phyloP scores from a whole-genome alignment of 495 filamentous ascomycete species.

The Oleoguttula mirabilis region DNA sequence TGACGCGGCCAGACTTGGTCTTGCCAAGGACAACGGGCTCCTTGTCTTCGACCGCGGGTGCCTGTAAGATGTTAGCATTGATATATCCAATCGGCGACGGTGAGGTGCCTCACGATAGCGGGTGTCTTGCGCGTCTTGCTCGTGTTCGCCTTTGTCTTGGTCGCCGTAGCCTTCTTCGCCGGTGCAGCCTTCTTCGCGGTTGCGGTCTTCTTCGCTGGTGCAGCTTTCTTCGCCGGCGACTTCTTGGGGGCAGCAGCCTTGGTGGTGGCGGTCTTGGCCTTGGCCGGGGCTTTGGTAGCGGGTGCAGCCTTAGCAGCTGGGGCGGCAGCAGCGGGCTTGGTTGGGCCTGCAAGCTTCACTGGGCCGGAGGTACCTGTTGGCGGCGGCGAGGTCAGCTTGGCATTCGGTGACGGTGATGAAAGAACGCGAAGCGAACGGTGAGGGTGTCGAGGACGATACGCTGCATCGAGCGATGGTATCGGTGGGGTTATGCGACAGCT shows the following conservation, averaged over 20 bases:
- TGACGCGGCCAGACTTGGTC: conserved; percentile 85
- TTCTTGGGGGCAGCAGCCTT: conserved; percentile 41
- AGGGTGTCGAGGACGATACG: too few species aligned
- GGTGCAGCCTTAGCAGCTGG: conserved; percentile 21
- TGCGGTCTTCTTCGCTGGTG: conserved; percentile 15
- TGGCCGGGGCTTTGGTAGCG: conserved; percentile 25
- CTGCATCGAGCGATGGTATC: too few species aligned
- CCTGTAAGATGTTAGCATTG: conserved; percentile 33
- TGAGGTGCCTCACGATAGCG: conserved; percentile 25
- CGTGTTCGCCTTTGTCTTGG: conserved; percentile 35
- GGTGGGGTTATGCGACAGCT: too few species aligned
- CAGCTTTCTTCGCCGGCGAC: conserved; percentile 25
- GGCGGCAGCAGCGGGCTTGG: conserved; percentile 18
- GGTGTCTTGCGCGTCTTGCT: conserved; percentile 34
- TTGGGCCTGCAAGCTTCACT: conserved; percentile 86
- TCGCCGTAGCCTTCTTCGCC: conserved; percentile 41
- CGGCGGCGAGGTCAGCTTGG: conserved; percentile 32
- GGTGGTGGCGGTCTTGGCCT: conserved; percentile 31
- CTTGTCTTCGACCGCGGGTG: conserved; percentile 60
- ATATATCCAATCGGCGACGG: too few species aligned
- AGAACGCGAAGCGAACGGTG: too few species aligned
- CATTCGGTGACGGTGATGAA: not conserved
- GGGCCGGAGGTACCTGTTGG: conserved; percentile 71
- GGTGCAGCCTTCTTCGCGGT: conserved; percentile 40
- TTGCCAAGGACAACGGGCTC: conserved; percentile 61